These are phyloP conservation scores for Trypanosoma vivax DNA, from an alignment of 208 protist genomes.

Conservation along the genomic window DNA sequence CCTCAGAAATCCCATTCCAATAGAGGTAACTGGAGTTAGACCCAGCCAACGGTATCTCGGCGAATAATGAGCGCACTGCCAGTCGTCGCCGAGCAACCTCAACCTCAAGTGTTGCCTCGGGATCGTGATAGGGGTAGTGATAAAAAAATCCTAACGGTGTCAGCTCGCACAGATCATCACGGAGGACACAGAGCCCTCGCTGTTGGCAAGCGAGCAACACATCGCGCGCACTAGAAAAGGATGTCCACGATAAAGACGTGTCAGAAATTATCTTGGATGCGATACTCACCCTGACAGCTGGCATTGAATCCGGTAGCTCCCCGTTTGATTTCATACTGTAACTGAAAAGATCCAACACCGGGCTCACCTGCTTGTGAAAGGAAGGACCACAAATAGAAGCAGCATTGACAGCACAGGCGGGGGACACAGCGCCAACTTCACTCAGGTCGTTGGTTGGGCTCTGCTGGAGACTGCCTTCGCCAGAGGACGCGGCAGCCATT, in stretches of 20 bases:
- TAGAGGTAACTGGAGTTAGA: too few species aligned
- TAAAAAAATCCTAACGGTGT: conserved; percentile 74
- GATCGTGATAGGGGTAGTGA: conserved; percentile 73
- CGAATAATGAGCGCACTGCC: background rate
- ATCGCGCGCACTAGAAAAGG: conserved; percentile 36
- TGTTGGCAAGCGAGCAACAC: conserved; percentile 34
- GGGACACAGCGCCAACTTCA: background rate
- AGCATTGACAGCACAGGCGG: background rate
- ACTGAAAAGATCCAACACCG: conserved; percentile 67
- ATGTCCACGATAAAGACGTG: conserved; percentile 15
- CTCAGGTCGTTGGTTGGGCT: conserved; percentile 14
- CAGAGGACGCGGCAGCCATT: background rate
- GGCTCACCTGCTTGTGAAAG: conserved; percentile 55
- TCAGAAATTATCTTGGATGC: conserved; percentile 26
- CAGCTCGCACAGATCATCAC: conserved; percentile 34
- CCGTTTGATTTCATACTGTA: conserved; percentile 53
- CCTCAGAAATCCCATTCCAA: background rate
- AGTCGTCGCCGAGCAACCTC: conserved; percentile 12
- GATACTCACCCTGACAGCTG: conserved; percentile 28
- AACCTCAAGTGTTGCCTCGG: conserved; percentile 51
- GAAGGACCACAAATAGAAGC: conserved; percentile 14
- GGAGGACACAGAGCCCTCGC: conserved; percentile 36
- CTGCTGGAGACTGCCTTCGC: background rate
- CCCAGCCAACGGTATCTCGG: background rate
- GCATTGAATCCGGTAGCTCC: conserved; percentile 41